These are phyloP conservation scores for Kwoniella europaea DNA, from an alignment of 768 basidiomycete genomes.

Conservation along the genomic window DNA sequence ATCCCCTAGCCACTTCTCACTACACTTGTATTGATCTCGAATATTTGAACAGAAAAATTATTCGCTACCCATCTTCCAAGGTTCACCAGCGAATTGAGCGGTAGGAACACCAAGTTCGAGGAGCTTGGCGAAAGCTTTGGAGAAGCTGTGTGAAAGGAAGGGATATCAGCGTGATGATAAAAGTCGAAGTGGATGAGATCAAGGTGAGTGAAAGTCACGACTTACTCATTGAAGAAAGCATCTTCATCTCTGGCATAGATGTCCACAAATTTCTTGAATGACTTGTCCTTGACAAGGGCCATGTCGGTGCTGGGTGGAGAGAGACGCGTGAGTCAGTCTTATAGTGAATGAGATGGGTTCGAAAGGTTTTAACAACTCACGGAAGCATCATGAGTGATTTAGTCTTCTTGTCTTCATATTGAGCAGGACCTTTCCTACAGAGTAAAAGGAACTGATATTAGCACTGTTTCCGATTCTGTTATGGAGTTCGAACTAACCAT, in stretches of 20 bases:
- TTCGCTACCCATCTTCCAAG: constrained; percentile 69
- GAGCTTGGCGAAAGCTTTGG: constrained; percentile 73
- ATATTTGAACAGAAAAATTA: background rate
- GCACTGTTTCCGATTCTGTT: too few relatives aligned
- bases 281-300: constrained; percentile 84
- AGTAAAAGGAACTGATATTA: too few relatives aligned
- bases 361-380: constrained; percentile 61
- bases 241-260: constrained; percentile 83
- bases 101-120: constrained; percentile 93
- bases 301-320: constrained; percentile 72
- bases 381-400: constrained; percentile 93
- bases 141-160: constrained; percentile 64
- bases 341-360: background rate
- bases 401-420: constrained; percentile 90
- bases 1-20: too few relatives aligned
- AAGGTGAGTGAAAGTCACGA: constrained; percentile 26
- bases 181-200: too few relatives aligned
- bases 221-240: constrained; percentile 92
- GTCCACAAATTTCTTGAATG: constrained; percentile 85
- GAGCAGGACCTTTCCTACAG: constrained; percentile 69
- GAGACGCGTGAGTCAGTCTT: constrained; percentile 18
- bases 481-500: constrained; percentile 65
- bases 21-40: too few relatives aligned
- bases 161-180: too few relatives aligned
- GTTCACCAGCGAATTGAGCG: constrained; percentile 75